Conservation (phyloP, 441 rosid species). For the Brassica hybrid region DNA sequence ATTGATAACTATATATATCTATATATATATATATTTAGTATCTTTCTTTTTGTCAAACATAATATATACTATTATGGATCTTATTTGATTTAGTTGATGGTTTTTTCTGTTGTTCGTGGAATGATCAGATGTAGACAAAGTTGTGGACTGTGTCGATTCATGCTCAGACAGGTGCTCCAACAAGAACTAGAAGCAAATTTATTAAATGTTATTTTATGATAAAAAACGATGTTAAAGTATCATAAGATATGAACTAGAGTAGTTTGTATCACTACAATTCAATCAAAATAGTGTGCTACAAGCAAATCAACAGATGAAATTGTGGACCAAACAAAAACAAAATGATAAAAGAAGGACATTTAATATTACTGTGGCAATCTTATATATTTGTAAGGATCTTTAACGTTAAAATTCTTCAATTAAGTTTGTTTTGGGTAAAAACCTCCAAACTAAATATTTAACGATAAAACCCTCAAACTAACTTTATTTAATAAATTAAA, state of each 20-base stretch:
- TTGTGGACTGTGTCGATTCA: conserved; percentile 30
- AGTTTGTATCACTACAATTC: conserved; percentile 12
- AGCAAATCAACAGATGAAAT: neutral
- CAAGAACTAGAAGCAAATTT: conserved; percentile 1
- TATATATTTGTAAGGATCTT: neutral
- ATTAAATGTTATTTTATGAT: neutral
- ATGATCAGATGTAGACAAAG: conserved; percentile 32
- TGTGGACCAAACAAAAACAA: neutral
- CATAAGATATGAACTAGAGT: neutral
- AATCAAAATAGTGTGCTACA: neutral
- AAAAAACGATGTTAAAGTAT: neutral
- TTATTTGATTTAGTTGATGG: neutral
- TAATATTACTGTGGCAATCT: neutral
- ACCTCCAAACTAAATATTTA: no score
- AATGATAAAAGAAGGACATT: neutral
- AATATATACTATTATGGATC: neutral
- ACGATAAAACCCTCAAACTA: neutral
- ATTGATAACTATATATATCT: neutral
- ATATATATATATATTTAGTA: no score
- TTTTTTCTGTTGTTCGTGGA: conserved; percentile 4
- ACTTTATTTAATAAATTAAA: no score
- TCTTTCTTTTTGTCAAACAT: no score
- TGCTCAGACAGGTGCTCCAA: conserved; percentile 29
- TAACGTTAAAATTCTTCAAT: neutral
- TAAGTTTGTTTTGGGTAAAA: neutral